Percentiles rank a stretch among this genome's conserved stretches.
Evolutionary conservation across 768 basidiomycete genomes (phyloP).

Genomic region (Clitopilus passeckerianus): DNA sequence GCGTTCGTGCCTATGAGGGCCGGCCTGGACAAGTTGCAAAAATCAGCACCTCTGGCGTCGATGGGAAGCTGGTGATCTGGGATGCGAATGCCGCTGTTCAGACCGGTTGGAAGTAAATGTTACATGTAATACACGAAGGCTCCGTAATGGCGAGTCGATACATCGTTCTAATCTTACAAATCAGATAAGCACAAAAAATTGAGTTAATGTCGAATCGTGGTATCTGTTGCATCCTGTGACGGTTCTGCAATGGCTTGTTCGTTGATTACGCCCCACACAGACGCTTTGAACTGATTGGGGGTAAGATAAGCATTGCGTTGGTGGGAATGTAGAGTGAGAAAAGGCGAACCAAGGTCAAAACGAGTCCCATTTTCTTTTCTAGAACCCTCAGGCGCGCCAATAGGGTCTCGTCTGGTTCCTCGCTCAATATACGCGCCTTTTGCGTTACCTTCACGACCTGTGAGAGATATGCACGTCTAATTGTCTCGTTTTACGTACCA

Average conservation of each 20-base stretch:
- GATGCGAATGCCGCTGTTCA: conserved; percentile 52
- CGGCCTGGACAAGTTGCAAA: conserved; percentile 53
- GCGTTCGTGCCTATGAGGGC: conserved; percentile 70
- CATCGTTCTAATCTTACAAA: not conserved
- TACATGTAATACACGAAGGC: too few relatives aligned
- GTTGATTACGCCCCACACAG: conserved; percentile 92
- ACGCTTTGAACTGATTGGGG: conserved; percentile 78
- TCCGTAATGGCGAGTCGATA: too few relatives aligned
- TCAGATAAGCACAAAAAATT: not conserved
- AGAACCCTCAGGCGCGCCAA: conserved; percentile 72
- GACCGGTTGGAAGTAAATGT: conserved; percentile 6
- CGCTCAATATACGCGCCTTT: conserved; percentile 65
- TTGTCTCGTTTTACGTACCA: conserved; percentile 40
- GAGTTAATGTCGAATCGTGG: conserved; percentile 19
- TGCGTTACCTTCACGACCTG: conserved; percentile 45
- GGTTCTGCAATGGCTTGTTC: conserved; percentile 49
- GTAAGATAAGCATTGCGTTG: conserved; percentile 17
- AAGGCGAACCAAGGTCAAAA: conserved; percentile 76
- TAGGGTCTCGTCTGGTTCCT: conserved; percentile 74
- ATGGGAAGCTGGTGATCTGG: conserved; percentile 93
- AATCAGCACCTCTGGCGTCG: conserved; percentile 91
- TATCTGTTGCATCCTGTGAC: conserved; percentile 18
- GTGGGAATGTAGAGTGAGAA: conserved; percentile 1
- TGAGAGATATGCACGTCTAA: not conserved
- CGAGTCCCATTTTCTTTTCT: conserved; percentile 93